Percentiles rank a stretch among this genome's conserved stretches.
Evolutionary conservation across 345 rosid species (phyloP).

Genomic region (Eucalyptus decipiens): DNA sequence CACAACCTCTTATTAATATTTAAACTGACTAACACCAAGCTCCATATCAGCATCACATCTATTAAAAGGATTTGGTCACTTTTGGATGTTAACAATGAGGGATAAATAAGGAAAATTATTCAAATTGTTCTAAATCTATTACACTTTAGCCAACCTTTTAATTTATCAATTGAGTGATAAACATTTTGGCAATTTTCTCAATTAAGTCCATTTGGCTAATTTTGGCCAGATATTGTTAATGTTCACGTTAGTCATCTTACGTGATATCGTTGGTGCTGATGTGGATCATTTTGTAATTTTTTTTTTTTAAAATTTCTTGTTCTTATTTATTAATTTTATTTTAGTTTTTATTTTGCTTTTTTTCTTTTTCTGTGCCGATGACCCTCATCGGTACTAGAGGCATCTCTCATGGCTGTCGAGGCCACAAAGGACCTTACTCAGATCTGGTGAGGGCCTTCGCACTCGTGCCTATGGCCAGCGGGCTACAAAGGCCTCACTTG

Average conservation of each 20-base stretch:
- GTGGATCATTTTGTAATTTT: no score
- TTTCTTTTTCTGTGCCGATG: fast-evolving
- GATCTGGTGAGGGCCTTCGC: fast-evolving
- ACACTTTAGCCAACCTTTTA: no score
- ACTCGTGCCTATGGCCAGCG: neutral
- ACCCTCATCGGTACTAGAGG: no score
- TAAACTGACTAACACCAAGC: neutral
- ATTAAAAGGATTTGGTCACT: neutral
- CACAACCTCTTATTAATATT: neutral
- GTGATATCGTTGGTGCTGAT: fast-evolving
- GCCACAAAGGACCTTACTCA: neutral
- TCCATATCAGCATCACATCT: neutral
- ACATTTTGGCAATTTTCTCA: neutral
- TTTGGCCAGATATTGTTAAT: no score
- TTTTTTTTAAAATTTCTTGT: no score
- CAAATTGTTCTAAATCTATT: no score
- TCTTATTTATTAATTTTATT: no score
- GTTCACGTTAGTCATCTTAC: fast-evolving
- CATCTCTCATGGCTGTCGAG: neutral
- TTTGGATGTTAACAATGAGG: neutral
- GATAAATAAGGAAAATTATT: neutral
- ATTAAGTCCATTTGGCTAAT: neutral
- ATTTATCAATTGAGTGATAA: no score
- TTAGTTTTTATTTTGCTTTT: no score
- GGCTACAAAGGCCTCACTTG: neutral